Conservation (phyloP, 768 basidiomycete genomes). For the Boletus barrowsii region DNA sequence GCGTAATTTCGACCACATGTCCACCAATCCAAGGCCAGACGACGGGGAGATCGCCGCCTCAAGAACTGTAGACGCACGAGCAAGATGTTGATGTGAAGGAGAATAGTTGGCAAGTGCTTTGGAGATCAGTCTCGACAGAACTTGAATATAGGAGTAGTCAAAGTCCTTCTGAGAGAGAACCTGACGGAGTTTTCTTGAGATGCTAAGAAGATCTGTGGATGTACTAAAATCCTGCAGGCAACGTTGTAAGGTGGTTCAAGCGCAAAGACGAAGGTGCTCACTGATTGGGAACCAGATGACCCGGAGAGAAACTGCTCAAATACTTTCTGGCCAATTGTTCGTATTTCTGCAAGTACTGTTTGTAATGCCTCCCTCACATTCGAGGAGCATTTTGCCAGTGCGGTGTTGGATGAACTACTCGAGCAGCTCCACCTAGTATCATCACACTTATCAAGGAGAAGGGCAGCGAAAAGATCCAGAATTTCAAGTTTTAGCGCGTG, state of each 20-base stretch:
- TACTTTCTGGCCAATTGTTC: constrained; percentile 11
- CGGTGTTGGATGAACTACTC: not conserved
- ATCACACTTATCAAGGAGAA: constrained; percentile 37
- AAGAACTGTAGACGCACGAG: constrained; percentile 37
- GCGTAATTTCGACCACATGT: constrained; percentile 63
- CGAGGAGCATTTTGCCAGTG: constrained; percentile 6
- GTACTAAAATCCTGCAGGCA: constrained; percentile 33
- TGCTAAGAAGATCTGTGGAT: constrained; percentile 36
- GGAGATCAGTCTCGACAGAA: constrained; percentile 53
- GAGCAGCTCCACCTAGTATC: constrained; percentile 1
- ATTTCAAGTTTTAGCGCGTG: constrained; percentile 40
- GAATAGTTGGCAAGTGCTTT: constrained; percentile 39
- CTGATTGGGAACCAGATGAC: constrained; percentile 8
- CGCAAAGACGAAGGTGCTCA: constrained; percentile 18
- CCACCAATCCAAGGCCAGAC: constrained; percentile 67
- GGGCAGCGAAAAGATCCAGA: constrained; percentile 40
- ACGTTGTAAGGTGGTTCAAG: not conserved
- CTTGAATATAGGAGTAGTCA: constrained; percentile 67
- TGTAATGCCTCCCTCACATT: constrained; percentile 20
- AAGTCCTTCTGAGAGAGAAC: constrained; percentile 39
- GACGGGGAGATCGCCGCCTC: constrained; percentile 52
- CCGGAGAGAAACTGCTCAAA: constrained; percentile 22
- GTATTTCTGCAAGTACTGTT: constrained; percentile 22
- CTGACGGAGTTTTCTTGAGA: constrained; percentile 42
- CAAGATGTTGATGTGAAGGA: constrained; percentile 33